Evolutionary conservation across 768 basidiomycete species (phyloP), one percentile per base, ranked within the genome.

Genomic region (Amanita phalloides): DNA sequence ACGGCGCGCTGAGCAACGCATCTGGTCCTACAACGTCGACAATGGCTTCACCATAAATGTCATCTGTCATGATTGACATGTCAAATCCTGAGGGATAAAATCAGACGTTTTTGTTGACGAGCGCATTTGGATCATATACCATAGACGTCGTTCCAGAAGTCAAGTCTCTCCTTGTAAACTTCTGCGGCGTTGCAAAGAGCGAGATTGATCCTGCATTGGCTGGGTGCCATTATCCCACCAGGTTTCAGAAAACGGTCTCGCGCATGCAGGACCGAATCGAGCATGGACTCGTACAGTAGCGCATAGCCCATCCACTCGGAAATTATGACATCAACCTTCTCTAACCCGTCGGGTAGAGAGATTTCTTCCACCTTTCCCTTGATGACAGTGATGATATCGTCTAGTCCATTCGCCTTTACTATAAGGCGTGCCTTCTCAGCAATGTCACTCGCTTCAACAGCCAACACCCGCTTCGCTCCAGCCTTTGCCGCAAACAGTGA

Each of bases 301-400:
- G 84, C 85, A 60, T 90, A 91, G 13, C 84, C 92, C 95, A 97
- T 97, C 95, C 95, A 98, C 66, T 99, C 95, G 3, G 91, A 94
- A 47, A 98, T 73, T 65, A 99, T 93, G 54, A 99, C 79, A 64
- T 99, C 95, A 21, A 98, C 95, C 48, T 89, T 72, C 8, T 77
- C 71, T 45, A 85, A 69, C 48, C 68, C 79, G 47, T 84, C 82
- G 1, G 90, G 91, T 1, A 97, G 71, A 6, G 58, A 65, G 53
- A 98, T 84, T 20, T 93, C 82, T 67, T 99, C 95, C 23, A 97
- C 79, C 65, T 95, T 96, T 25, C 91, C 91, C 46, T 76, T 82
- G 51, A 97, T 80, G 39, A 98, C 92, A 58, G 83, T 89, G 61
- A 97, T 88, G 25, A 86, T 66, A 56, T 82, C 69, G 38, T 81